phyloP scores from a whole-genome alignment of 352 stramenopile genomes.

The Phytophthora megakarya region DNA sequence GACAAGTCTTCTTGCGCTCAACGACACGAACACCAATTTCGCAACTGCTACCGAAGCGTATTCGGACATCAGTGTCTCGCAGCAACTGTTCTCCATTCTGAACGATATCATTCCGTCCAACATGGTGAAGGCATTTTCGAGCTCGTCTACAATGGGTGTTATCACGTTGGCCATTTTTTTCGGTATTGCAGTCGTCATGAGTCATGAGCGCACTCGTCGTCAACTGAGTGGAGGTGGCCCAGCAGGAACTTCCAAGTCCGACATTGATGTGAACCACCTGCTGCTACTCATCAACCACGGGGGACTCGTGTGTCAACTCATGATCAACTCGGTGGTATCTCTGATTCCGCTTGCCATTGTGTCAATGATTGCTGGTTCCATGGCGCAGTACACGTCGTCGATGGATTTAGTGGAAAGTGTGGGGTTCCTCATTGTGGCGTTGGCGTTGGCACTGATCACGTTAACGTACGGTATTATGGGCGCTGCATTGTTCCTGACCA shows the following conservation, averaged over 20 bases:
- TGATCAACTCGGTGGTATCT: constrained; percentile 70
- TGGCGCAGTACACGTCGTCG: constrained; percentile 56
- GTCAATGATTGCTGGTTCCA: constrained; percentile 72
- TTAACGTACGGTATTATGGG: constrained; percentile 62
- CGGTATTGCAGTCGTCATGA: constrained; percentile 61
- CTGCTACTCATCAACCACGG: constrained; percentile 67
- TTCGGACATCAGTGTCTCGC: constrained; percentile 50
- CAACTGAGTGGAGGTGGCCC: constrained; percentile 18
- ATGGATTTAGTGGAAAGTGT: constrained; percentile 54
- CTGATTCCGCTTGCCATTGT: constrained; percentile 75
- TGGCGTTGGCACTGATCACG: constrained; percentile 48
- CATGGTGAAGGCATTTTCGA: constrained; percentile 60
- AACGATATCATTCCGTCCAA: constrained; percentile 69
- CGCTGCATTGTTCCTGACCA: constrained; percentile 54
- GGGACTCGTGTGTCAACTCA: constrained; percentile 67
- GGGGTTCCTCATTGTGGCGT: constrained; percentile 50
- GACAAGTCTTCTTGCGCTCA: constrained; percentile 45
- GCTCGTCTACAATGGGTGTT: constrained; percentile 60
- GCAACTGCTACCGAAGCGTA: constrained; percentile 29
- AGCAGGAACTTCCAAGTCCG: constrained; percentile 16
- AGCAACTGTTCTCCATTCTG: constrained; percentile 74
- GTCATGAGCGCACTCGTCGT: constrained; percentile 42
- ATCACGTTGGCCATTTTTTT: constrained; percentile 77
- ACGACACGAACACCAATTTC: constrained; percentile 58
- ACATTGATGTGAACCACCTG: constrained; percentile 59